Evolutionary conservation across 2,329 filamentous ascomycete genomes (phyloP).

Genomic region (Xylariales sp.): DNA sequence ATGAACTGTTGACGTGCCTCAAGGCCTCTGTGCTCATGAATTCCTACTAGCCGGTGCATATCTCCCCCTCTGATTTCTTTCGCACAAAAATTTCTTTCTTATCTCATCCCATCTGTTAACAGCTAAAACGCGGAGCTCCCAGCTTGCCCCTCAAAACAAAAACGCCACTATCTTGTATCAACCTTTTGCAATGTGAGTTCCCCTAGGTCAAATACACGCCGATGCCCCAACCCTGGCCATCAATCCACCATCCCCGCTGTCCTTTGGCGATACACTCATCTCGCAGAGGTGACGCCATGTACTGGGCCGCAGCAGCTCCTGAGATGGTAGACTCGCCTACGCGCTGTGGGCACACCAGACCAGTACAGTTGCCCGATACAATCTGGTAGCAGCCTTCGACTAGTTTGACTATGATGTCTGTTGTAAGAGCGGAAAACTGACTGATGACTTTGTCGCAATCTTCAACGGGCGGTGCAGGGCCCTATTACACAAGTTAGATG

Average conservation of each 20-base stretch:
- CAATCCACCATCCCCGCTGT: conserved; percentile 46
- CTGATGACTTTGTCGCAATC: conserved; percentile 45
- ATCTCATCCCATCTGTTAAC: background rate
- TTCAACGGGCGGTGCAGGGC: conserved; percentile 44
- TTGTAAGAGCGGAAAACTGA: conserved; percentile 39
- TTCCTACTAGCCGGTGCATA: conserved; percentile 16
- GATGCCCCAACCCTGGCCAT: conserved; percentile 41
- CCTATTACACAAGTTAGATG: conserved; percentile 27
- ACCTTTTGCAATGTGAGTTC: background rate
- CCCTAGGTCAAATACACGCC: conserved; percentile 45
- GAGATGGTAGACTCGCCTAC: conserved; percentile 42
- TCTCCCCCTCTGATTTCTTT: conserved; percentile 11
- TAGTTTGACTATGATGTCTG: conserved; percentile 43
- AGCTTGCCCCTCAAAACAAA: conserved; percentile 2
- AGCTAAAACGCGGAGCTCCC: conserved; percentile 12
- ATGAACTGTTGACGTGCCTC: conserved; percentile 6
- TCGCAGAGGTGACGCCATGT: conserved; percentile 42
- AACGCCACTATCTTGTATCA: background rate
- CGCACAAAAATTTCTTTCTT: background rate
- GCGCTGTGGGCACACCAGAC: conserved; percentile 45
- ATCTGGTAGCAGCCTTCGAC: conserved; percentile 44
- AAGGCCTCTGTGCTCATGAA: background rate
- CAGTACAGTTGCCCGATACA: conserved; percentile 46
- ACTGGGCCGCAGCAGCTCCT: conserved; percentile 42
- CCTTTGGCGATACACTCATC: conserved; percentile 47